These are phyloP conservation scores for Podaxis pistillaris DNA, from an alignment of 768 basidiomycete species.

Conservation along the genomic window DNA sequence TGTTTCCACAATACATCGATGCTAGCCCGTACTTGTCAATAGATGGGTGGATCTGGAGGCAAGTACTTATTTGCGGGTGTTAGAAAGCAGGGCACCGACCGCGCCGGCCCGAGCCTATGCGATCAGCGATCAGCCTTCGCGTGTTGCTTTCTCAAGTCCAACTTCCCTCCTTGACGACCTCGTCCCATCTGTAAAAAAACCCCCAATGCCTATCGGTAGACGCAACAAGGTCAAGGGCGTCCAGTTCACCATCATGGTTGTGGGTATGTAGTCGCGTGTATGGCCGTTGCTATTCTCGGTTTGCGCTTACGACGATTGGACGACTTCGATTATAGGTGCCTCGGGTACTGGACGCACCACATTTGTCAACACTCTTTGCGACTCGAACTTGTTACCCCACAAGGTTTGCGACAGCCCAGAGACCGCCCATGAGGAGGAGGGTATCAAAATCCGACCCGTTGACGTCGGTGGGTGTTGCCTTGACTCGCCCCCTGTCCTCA, in stretches of 20 bases:
- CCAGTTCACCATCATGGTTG: constrained; percentile 87
- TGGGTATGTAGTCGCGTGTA: constrained; percentile 53
- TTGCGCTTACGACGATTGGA: constrained; percentile 12
- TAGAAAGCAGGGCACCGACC: neutral
- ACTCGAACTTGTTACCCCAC: constrained; percentile 72
- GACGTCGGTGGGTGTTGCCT: constrained; percentile 61
- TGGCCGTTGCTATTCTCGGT: neutral
- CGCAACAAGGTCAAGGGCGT: constrained; percentile 88
- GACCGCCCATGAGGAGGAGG: constrained; percentile 73
- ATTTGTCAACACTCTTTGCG: constrained; percentile 91
- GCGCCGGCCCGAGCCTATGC: neutral
- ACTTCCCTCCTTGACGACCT: neutral
- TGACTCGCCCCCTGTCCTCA: neutral
- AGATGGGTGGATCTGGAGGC: neutral
- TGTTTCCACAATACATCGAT: neutral
- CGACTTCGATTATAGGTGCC: constrained; percentile 50
- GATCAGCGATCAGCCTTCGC: neutral
- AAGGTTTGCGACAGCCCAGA: constrained; percentile 63
- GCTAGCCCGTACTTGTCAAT: neutral
- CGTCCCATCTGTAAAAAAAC: neutral
- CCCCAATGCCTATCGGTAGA: constrained; percentile 47
- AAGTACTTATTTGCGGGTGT: neutral
- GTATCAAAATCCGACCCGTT: constrained; percentile 76
- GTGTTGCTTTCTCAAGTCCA: neutral
- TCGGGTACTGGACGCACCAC: constrained; percentile 88